phyloP scores from a whole-genome alignment of 257 asterid genomes.

The Capsicum pubescens region DNA sequence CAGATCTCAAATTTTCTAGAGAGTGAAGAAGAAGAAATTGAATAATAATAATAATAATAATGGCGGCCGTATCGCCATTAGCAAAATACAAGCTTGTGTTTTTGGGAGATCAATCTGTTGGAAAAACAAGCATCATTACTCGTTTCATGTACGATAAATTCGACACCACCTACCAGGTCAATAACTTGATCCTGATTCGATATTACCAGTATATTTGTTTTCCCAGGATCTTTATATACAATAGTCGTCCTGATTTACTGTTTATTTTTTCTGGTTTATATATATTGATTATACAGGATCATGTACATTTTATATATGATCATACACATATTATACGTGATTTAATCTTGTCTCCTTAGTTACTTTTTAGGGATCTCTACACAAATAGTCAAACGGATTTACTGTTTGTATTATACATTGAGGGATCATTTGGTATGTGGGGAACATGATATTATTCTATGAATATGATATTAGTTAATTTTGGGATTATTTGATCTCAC shows the following conservation, averaged over 20 bases:
- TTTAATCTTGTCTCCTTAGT: too few species aligned
- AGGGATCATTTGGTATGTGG: too few species aligned
- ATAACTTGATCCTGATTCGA: background rate
- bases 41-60: background rate
- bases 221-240: too few species aligned
- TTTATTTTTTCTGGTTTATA: background rate
- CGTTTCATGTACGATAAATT: slow-evolving; percentile 29
- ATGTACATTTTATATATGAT: too few species aligned
- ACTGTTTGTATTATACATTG: too few species aligned
- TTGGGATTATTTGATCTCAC: too few species aligned
- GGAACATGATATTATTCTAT: too few species aligned
- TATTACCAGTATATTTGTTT: background rate
- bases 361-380: too few species aligned
- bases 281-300: too few species aligned
- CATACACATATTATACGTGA: too few species aligned
- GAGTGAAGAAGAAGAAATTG: slow-evolving; percentile 22
- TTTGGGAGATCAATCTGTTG: slow-evolving; percentile 28
- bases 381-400: too few species aligned
- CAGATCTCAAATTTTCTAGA: slow-evolving; percentile 20
- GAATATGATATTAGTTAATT: too few species aligned
- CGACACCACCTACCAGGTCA: slow-evolving; percentile 26
- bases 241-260: background rate
- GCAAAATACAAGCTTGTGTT: slow-evolving; percentile 21
- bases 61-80: slow-evolving; percentile 31
- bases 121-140: slow-evolving; percentile 26